Evolutionary conservation across 768 basidiomycete species (phyloP), one percentile per base, ranked within the genome.

Genomic region (Tylopilus sp.): DNA sequence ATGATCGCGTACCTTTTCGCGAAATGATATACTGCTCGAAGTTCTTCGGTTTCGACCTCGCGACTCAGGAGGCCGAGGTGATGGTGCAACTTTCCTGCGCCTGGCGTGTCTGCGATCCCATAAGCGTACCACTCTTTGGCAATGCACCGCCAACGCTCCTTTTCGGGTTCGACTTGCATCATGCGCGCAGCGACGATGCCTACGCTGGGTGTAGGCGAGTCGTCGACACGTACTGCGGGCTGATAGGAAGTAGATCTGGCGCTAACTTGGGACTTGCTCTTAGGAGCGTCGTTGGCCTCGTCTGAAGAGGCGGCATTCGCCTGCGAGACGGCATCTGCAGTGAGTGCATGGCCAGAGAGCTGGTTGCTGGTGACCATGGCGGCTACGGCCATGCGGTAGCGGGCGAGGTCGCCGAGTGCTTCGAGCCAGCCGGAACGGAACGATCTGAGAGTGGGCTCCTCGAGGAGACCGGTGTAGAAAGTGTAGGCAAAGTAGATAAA

Each of bases 361-460:
- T 77, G 64, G 30, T 73, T 76, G 25, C 79, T 77, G 25, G 80
- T 78, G 26, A 89, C 78, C 78, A 93, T 84, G 29, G 85, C 86
- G n/a, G 92, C 89, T n/a, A 98, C 90, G 1, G 88, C 87, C 90
- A 97, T 96, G 46, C 89, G 82, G 69, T 98, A 98, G 31, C 95
- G 79, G 0, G 97, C 93, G 28, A 99, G 79, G 71, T 99, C 97
- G 22, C 97, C 97, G 16, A 99, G 84, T 4, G 95, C 92, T 68
- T 99, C 97, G 47, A 98, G 82, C 97, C 97, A 99, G 17, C 86
- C 85, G 3, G 81, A 75, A 53, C 86, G 84, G 75, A 92, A 97
- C 8, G 73, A 68, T 2, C 68, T 71, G 41, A 98, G 78, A 1
- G 76, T 78, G 10, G 80, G 83, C 65, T 97, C 89, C 63, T 98